phyloP scores from a whole-genome alignment of 2,329 filamentous ascomycete species.

The Colletotrichum theobromicola region DNA sequence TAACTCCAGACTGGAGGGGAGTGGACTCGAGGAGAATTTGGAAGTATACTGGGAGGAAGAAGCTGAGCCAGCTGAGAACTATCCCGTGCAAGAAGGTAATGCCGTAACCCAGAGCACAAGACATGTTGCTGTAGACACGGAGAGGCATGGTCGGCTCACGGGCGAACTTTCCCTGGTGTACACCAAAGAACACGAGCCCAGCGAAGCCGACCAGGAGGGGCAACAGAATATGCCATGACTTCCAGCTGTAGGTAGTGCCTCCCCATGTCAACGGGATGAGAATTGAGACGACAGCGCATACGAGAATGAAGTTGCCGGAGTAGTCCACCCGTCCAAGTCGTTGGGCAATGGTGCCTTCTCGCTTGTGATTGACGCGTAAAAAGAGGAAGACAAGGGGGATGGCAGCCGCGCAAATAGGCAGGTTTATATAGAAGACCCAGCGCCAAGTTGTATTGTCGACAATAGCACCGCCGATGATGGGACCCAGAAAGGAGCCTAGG shows the following conservation, averaged over 20 bases:
- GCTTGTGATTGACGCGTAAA: neutral
- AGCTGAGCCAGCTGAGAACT: neutral
- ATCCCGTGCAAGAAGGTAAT: slow-evolving; percentile 28
- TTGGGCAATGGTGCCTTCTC: neutral
- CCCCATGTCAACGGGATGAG: slow-evolving; percentile 15
- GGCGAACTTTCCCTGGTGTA: neutral
- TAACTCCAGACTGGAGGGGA: neutral
- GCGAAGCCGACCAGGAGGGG: neutral
- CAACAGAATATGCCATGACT: neutral
- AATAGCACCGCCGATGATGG: slow-evolving; percentile 32
- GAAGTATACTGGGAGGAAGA: neutral
- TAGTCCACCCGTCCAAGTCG: slow-evolving; percentile 21
- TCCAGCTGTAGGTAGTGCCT: neutral
- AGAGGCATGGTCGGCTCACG: slow-evolving; percentile 19
- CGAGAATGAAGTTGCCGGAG: slow-evolving; percentile 22
- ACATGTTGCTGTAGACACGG: slow-evolving; percentile 16
- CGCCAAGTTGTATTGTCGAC: slow-evolving; percentile 37
- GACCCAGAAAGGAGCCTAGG: slow-evolving; percentile 37
- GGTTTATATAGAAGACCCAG: slow-evolving; percentile 43
- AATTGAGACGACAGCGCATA: slow-evolving; percentile 11
- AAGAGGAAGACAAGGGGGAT: neutral
- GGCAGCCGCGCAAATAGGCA: slow-evolving; percentile 27
- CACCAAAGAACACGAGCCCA: neutral
- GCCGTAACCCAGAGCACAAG: slow-evolving; percentile 24
- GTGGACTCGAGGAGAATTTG: neutral